These are phyloP conservation scores for Bipolaris gigantea DNA, from an alignment of 2,329 filamentous ascomycete species.

Conservation along the genomic window DNA sequence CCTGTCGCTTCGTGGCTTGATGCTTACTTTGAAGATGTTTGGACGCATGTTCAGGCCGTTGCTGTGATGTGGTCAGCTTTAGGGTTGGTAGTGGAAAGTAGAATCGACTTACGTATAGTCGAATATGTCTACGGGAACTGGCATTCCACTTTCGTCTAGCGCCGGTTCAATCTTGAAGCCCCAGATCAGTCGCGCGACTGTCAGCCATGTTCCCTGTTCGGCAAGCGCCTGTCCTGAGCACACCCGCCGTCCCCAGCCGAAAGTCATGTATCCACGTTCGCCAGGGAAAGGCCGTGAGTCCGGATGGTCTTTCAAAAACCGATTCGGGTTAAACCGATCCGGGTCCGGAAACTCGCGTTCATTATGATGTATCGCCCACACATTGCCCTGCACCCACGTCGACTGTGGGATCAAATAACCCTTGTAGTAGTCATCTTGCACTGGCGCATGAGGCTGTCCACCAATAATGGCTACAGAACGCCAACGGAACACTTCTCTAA, in stretches of 20 bases:
- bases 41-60: slow-evolving; percentile 64
- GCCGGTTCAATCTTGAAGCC: slow-evolving; percentile 56
- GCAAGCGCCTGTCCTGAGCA: slow-evolving; percentile 63
- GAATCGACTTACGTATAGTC: slow-evolving; percentile 52
- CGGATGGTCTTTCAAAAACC: slow-evolving; percentile 32
- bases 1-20: slow-evolving; percentile 54
- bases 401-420: slow-evolving; percentile 46
- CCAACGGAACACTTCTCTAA: slow-evolving; percentile 44
- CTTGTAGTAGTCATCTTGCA: slow-evolving; percentile 42
- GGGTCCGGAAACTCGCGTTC: slow-evolving; percentile 43
- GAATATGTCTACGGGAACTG: slow-evolving; percentile 60
- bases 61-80: slow-evolving; percentile 32
- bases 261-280: slow-evolving; percentile 58
- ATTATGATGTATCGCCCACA: slow-evolving; percentile 49
- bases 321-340: slow-evolving; percentile 41
- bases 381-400: slow-evolving; percentile 46
- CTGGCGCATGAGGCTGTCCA: slow-evolving; percentile 42
- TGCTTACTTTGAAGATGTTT: slow-evolving; percentile 58
- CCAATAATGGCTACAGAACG: slow-evolving; percentile 41
- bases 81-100: background rate
- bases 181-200: slow-evolving; percentile 60
- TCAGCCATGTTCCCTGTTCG: slow-evolving; percentile 63
- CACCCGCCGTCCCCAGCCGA: slow-evolving; percentile 59
- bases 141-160: slow-evolving; percentile 47
- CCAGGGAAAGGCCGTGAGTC: slow-evolving; percentile 38